Evolutionary conservation across 345 rosid species (phyloP).

Genomic region (Erysimum cheiranthoides): DNA sequence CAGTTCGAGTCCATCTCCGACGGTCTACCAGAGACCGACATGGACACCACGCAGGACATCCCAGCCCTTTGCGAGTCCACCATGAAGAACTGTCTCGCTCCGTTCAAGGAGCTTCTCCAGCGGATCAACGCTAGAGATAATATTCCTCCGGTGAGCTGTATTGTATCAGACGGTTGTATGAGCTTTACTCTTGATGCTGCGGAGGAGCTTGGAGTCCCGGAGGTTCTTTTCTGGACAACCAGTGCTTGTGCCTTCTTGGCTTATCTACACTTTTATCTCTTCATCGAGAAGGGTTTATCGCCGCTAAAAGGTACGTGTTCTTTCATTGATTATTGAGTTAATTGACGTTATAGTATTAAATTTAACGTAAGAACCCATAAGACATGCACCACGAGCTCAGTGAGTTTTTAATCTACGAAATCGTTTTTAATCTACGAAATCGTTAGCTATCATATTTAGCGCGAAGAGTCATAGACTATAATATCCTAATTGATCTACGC

Average conservation of each 20-base stretch:
- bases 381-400: background rate
- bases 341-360: background rate
- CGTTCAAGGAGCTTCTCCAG: slow-evolving; percentile 38
- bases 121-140: slow-evolving; percentile 15
- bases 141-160: slow-evolving; percentile 43
- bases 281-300: slow-evolving; percentile 31
- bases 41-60: slow-evolving; percentile 31
- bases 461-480: background rate
- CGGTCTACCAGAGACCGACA: slow-evolving; percentile 33
- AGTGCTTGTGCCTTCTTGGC: slow-evolving; percentile 38
- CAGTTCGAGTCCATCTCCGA: slow-evolving; percentile 39
- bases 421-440: too few species aligned
- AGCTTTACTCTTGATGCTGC: slow-evolving; percentile 44
- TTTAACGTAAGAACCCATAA: background rate
- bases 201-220: slow-evolving; percentile 44
- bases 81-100: slow-evolving; percentile 30
- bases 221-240: slow-evolving; percentile 36
- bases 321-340: background rate
- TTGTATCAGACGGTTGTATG: slow-evolving; percentile 42
- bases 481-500: background rate
- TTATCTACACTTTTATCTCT: slow-evolving; percentile 33
- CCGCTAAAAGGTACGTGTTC: slow-evolving; percentile 38
- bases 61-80: slow-evolving; percentile 26
- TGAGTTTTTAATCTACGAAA: background rate
- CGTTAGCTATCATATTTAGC: background rate